phyloP scores from a whole-genome alignment of 2,329 filamentous ascomycete genomes.

The Clarireedia monteithiana region DNA sequence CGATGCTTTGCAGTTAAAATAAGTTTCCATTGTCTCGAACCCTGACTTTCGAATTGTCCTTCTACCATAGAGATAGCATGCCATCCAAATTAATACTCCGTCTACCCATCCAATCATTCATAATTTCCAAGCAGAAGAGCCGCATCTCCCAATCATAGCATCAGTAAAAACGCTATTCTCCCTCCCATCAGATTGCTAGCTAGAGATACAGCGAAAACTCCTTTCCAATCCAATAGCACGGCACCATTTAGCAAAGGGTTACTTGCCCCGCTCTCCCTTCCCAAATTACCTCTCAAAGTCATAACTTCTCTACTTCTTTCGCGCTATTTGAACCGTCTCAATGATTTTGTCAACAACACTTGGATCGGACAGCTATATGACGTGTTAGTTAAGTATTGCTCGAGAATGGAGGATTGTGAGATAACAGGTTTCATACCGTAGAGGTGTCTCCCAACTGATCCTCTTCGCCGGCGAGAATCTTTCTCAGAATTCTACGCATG shows the following conservation, averaged over 20 bases:
- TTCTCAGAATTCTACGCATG: constrained; percentile 92
- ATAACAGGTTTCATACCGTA: constrained; percentile 47
- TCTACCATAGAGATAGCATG: no score
- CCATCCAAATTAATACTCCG: no score
- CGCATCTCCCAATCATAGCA: background rate
- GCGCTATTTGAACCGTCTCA: constrained; percentile 46
- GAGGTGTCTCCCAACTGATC: constrained; percentile 91
- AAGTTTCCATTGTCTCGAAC: no score
- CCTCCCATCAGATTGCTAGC: constrained; percentile 9
- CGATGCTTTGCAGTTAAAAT: no score
- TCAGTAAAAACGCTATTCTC: background rate
- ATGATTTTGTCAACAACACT: constrained; percentile 87
- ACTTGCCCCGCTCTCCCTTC: background rate
- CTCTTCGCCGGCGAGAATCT: constrained; percentile 95
- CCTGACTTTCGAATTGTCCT: no score
- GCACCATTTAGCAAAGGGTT: background rate
- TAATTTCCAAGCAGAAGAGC: no score
- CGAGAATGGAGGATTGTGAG: constrained; percentile 1
- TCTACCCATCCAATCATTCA: no score
- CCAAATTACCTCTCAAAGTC: background rate
- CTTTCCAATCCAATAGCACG: background rate
- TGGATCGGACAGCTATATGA: constrained; percentile 72
- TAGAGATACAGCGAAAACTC: background rate
- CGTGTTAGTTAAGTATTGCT: constrained; percentile 9
- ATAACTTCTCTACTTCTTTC: constrained; percentile 21